Percentiles rank a stretch among this genome's conserved stretches.
phyloP scores from a whole-genome alignment of 306 rosid species.

The Pyrus betulifolia region DNA sequence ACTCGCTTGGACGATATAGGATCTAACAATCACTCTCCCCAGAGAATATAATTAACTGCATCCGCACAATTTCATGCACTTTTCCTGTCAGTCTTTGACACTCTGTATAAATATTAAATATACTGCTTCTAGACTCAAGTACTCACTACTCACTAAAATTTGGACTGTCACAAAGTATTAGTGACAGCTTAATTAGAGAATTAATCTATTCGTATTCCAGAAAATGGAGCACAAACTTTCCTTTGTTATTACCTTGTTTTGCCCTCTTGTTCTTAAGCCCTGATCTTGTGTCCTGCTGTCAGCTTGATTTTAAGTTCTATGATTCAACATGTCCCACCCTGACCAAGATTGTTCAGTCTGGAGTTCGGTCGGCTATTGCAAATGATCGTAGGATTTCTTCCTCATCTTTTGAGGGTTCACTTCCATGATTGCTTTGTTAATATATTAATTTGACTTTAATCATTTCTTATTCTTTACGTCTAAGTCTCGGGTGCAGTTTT shows the following conservation, averaged over 20 bases:
- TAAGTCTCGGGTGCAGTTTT: neutral
- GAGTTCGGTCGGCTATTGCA: slow-evolving; percentile 52
- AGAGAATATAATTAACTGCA: neutral
- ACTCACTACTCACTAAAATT: neutral
- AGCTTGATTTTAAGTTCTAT: slow-evolving; percentile 66
- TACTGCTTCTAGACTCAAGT: neutral
- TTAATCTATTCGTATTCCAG: neutral
- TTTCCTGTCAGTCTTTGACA: neutral
- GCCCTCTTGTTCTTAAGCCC: slow-evolving; percentile 41
- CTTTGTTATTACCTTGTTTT: slow-evolving; percentile 23
- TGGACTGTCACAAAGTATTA: neutral
- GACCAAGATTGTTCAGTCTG: slow-evolving; percentile 38
- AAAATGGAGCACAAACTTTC: slow-evolving; percentile 32
- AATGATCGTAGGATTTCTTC: slow-evolving; percentile 85
- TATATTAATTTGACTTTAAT: slow-evolving; percentile 15
- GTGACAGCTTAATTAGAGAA: neutral
- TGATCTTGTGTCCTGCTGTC: slow-evolving; percentile 29
- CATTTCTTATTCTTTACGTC: neutral
- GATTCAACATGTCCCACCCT: slow-evolving; percentile 62
- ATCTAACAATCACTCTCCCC: slow-evolving; percentile 16
- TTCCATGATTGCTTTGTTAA: slow-evolving; percentile 86
- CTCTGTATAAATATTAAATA: neutral
- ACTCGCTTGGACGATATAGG: too few relatives aligned
- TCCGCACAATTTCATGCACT: neutral
- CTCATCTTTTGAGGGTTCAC: slow-evolving; percentile 91